Percentiles rank a stretch among this genome's conserved stretches.
Evolutionary conservation across 305 asterid genomes (phyloP).

Genomic region (Rubia tinctorum): DNA sequence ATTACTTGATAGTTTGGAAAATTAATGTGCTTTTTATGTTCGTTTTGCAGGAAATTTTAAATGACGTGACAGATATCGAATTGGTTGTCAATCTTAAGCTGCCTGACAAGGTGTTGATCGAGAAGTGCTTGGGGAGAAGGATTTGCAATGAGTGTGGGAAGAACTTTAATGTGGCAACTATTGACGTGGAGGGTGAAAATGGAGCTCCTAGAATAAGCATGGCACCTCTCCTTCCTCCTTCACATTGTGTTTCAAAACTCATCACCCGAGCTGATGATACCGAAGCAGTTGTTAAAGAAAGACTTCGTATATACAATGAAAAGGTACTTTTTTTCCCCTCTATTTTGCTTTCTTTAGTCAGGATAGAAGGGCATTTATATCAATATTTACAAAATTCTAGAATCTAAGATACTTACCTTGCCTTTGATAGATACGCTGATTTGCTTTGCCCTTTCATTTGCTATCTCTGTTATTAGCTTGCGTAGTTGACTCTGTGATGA

Average conservation of each 20-base stretch:
- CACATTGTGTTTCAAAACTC: slow-evolving; percentile 79
- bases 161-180: slow-evolving; percentile 88
- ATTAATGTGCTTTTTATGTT: slow-evolving; percentile 12
- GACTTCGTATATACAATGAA: slow-evolving; percentile 72
- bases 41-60: slow-evolving; percentile 73
- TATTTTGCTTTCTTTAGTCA: neutral
- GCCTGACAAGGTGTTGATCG: slow-evolving; percentile 81
- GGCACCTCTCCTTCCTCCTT: slow-evolving; percentile 92
- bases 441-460: neutral
- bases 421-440: neutral
- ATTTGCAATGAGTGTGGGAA: slow-evolving; percentile 88
- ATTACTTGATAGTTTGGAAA: slow-evolving; percentile 2
- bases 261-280: slow-evolving; percentile 93
- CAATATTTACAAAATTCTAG: neutral
- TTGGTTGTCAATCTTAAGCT: slow-evolving; percentile 95
- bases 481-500: neutral
- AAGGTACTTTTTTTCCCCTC: slow-evolving; percentile 47
- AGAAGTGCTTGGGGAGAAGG: slow-evolving; percentile 96
- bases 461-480: neutral
- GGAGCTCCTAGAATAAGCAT: slow-evolving; percentile 80
- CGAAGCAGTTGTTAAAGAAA: slow-evolving; percentile 69
- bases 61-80: slow-evolving; percentile 85
- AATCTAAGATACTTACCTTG: neutral
- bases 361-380: neutral
- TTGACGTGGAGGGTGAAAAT: slow-evolving; percentile 76